Evolutionary conservation across 106 monocot genomes (phyloP), one percentile per base, ranked within the genome.

Genomic region (Posidonia australis): DNA sequence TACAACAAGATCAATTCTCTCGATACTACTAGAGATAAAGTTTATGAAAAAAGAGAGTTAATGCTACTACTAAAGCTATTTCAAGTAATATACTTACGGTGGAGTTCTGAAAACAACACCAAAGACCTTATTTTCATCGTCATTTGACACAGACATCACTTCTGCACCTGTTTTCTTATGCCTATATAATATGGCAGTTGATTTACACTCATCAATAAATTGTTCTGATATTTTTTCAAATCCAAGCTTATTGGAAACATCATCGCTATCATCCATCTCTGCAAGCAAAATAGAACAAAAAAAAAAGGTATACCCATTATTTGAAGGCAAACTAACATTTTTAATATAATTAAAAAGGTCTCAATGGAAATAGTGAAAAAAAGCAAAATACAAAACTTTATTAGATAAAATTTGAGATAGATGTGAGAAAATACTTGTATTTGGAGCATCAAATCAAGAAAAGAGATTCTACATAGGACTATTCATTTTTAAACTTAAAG

Each of bases 131-230:
- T 98, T 98, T 69, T 90, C 96, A 69, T 98, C 96, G 20, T 87
- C 87, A 72, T 82, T 98, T 54, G 73, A 74, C 23, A 98, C 87
- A 21, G 96, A 98, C 82, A 98, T 90, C 46, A 98, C 65, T 74
- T 98, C 96, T 69, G 96, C 87, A n/a, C 96, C 96, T 0, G 96
- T 98, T 65, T 98, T 98, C 72, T 91, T 85, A 58, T 98, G 96
- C 72, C 73, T 98, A 63, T 87, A 98, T 44, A 98, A 82, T 36
- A 79, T 69, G 43, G 85, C 84, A 71, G 78, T 83, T 75, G 96
- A 87, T 75, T 98, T 98, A 82, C 90, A 98, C 51, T 98, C 96
- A 51, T 84, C 72, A 43, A 98, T 85, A 14, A 75, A 67, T 73
- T 98, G 82, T 59, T 98, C 87, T 14, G 86, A 80, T 67, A 98